Percentiles rank a stretch among this genome's conserved stretches.
phyloP scores from a whole-genome alignment of 1,284 basidiomycete species.

The Termitomyces sp. region DNA sequence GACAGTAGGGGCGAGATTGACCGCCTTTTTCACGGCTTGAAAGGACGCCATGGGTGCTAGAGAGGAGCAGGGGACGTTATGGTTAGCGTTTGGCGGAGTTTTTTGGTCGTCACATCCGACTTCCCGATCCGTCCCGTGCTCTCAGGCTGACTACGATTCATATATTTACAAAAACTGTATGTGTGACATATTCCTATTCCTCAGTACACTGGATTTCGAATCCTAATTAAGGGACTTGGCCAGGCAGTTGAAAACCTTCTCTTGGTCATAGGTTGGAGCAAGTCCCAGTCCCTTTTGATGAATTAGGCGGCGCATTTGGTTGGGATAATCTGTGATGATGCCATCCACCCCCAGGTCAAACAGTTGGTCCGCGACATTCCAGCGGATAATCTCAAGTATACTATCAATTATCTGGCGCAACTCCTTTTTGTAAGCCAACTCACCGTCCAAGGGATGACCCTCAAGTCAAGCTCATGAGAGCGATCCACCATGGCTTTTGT shows the following conservation, averaged over 20 bases:
- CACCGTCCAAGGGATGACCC: slow-evolving; percentile 72
- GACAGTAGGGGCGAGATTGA: slow-evolving; percentile 80
- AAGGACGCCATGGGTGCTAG: slow-evolving; percentile 53
- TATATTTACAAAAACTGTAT: too few species aligned
- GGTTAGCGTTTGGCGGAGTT: slow-evolving; percentile 26
- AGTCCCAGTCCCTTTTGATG: slow-evolving; percentile 46
- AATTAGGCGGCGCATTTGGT: slow-evolving; percentile 47
- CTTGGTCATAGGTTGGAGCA: slow-evolving; percentile 51
- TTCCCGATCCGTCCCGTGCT: slow-evolving; percentile 35
- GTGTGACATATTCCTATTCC: too few species aligned
- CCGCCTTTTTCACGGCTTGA: slow-evolving; percentile 71
- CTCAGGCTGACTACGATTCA: too few species aligned
- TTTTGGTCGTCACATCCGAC: slow-evolving; percentile 23
- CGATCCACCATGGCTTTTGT: slow-evolving; percentile 63
- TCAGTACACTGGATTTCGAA: background rate
- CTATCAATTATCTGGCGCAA: background rate
- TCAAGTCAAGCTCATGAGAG: slow-evolving; percentile 58
- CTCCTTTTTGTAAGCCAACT: slow-evolving; percentile 25
- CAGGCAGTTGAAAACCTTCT: slow-evolving; percentile 54
- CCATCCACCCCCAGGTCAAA: slow-evolving; percentile 62
- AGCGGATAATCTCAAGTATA: slow-evolving; percentile 45
- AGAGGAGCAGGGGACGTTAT: slow-evolving; percentile 18
- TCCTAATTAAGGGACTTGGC: slow-evolving; percentile 38
- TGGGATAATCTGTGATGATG: slow-evolving; percentile 67
- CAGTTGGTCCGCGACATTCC: slow-evolving; percentile 58